Evolutionary conservation across 2,329 filamentous ascomycete species (phyloP), one percentile per base, ranked within the genome.

Genomic region (Phialocephala subalpina): DNA sequence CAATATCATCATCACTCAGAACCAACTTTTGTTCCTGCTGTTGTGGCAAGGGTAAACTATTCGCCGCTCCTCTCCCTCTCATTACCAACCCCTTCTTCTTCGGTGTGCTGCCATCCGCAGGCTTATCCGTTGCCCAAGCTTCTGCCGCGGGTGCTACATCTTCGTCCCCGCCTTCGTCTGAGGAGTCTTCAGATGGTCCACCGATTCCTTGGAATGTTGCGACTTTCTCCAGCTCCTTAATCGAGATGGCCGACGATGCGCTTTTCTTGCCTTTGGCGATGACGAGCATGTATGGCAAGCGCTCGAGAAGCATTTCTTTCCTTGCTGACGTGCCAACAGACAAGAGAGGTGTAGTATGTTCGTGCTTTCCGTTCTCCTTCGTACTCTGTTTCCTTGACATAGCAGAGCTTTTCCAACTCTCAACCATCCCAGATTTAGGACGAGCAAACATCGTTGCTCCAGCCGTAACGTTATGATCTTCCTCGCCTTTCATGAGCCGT

Each of bases 1-100:
- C 91, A 75, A 96, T 95, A 81, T 96, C 92, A 79, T 96, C 92
- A 74, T 96, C 92, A 72, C 90, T 93, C 47, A 95, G 79, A 53
- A 93, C 86, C 69, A 94, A 79, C 73, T 90, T 91, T 76, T 89
- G 87, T 67, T 88, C 80, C 69, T 36, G 49, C 58, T 74, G 67
- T 59, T 65, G 59, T 27, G 72, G 47, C 49, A 53, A 18, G 9
- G 71, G 65, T 29, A 74, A 16, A 9, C 68, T 67, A 60, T 47
- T 63, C 45, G 65, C 66, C 49, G 47, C 64, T 33, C 69, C 73
- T 42, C 65, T 64, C 69, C 69, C 70, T 67, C 68, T 72, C 63
- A 71, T 69, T 12, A 71, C 72, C 52, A 71, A 69, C 29, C 71
- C 77, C 73, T 78, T 83, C 77, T 86, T 87, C 49, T 80, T 77